phyloP scores from a whole-genome alignment of 225 moss, liverwort and hornwort genomes.

The Polytrichum commune region DNA sequence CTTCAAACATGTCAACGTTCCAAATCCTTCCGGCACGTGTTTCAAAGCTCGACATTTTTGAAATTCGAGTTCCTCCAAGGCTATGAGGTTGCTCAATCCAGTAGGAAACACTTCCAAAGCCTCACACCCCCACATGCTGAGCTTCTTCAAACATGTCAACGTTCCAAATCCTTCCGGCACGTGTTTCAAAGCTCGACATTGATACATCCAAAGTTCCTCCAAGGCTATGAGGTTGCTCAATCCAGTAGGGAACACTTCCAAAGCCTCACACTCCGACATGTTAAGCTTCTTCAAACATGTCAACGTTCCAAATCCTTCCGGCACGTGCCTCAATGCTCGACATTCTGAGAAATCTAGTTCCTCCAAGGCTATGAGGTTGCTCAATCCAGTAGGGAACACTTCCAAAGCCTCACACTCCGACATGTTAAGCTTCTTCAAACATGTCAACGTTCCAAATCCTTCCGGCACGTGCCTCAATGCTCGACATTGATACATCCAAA shows the following conservation, averaged over 20 bases:
- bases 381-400: no score
- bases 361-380: no score
- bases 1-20: not conserved
- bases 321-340: not conserved
- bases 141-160: not conserved
- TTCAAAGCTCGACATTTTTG: not conserved
- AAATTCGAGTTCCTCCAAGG: no score
- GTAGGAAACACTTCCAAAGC: not conserved
- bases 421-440: no score
- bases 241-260: not conserved
- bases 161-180: not conserved
- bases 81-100: not conserved
- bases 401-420: no score
- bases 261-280: not conserved
- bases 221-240: not conserved
- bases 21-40: not conserved
- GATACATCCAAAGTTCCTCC: not conserved
- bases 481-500: not conserved
- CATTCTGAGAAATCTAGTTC: no score
- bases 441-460: no score
- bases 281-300: not conserved
- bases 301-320: not conserved
- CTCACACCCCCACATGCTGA: not conserved
- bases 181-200: not conserved
- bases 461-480: not conserved